phyloP scores from a whole-genome alignment of 2,329 filamentous ascomycete species.

The Aureobasidium lini region DNA sequence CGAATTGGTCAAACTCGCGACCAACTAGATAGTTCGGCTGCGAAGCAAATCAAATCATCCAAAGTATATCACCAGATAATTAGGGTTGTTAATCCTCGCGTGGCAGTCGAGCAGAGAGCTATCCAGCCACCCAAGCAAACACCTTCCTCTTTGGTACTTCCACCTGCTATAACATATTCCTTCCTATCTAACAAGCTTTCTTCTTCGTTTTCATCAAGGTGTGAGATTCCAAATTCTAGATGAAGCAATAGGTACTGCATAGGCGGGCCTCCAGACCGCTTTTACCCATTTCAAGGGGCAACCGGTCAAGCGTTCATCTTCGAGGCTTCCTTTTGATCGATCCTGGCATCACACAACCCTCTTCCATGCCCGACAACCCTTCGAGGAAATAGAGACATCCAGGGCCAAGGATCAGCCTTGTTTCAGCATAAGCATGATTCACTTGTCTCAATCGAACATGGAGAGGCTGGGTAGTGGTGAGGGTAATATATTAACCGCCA shows the following conservation, averaged over 20 bases:
- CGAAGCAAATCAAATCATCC: not conserved
- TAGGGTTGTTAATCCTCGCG: not conserved
- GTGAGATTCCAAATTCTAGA: not conserved
- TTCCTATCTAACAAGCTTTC: conserved; percentile 4
- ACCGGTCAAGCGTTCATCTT: not conserved
- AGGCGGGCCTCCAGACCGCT: not conserved
- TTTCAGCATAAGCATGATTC: conserved; percentile 8
- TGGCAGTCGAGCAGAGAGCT: not conserved
- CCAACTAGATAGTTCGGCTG: not conserved
- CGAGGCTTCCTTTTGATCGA: not conserved
- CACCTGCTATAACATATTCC: not conserved
- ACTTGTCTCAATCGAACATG: not conserved
- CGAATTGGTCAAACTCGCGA: not conserved
- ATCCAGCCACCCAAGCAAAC: not conserved
- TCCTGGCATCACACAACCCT: not conserved
- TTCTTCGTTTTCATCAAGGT: not conserved
- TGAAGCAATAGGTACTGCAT: conserved; percentile 1
- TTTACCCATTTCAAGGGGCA: not conserved
- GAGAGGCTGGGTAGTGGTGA: conserved; percentile 5
- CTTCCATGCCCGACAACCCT: not conserved
- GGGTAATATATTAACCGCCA: conserved; percentile 11
- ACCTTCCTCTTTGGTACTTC: conserved; percentile 1
- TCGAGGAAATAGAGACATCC: not conserved
- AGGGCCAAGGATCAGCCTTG: not conserved
- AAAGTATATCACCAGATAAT: not conserved